These are phyloP conservation scores for Licmophora abbreviata DNA, from an alignment of 108 stramenopile genomes.

Conservation along the genomic window DNA sequence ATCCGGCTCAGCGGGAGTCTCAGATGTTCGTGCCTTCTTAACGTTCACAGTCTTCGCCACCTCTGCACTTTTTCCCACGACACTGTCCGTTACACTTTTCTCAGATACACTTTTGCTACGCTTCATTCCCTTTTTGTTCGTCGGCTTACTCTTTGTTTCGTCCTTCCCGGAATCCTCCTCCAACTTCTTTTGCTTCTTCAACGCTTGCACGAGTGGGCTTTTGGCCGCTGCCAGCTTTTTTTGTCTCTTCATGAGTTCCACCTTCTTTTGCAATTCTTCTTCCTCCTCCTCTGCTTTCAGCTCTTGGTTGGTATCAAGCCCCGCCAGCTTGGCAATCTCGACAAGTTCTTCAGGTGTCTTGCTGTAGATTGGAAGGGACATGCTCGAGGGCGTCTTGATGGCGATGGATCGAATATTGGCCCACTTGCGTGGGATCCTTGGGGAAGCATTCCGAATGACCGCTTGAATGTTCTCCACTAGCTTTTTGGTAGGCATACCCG, in stretches of 20 bases:
- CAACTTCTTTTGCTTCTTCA: conserved; percentile 66
- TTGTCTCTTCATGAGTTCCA: conserved; percentile 11
- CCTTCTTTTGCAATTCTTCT: conserved; percentile 2
- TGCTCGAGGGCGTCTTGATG: conserved; percentile 70
- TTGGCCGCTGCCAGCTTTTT: conserved; percentile 13
- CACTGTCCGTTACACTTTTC: conserved; percentile 7
- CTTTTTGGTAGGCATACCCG: conserved; percentile 58
- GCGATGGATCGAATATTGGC: conserved; percentile 76
- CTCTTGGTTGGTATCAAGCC: conserved; percentile 9
- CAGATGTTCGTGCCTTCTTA: conserved; percentile 12
- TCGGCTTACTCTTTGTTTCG: conserved; percentile 8
- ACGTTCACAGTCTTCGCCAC: conserved; percentile 9
- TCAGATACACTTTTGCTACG: neutral
- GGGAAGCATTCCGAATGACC: conserved; percentile 37
- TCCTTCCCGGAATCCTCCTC: conserved; percentile 13
- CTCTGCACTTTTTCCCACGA: conserved; percentile 9
- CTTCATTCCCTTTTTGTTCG: conserved; percentile 20
- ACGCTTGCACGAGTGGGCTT: conserved; percentile 60
- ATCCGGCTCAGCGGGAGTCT: conserved; percentile 13
- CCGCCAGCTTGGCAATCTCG: conserved; percentile 46
- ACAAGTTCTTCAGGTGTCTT: conserved; percentile 62
- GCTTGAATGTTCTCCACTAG: conserved; percentile 67
- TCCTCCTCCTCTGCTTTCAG: conserved; percentile 6
- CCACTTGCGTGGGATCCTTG: conserved; percentile 83
- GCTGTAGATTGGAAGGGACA: conserved; percentile 81